Percentiles rank a stretch among this genome's conserved stretches.
These are phyloP conservation scores for Pecoramyces ruminantium DNA, from an alignment of 192 early-diverging fungal species.

Conservation along the genomic window DNA sequence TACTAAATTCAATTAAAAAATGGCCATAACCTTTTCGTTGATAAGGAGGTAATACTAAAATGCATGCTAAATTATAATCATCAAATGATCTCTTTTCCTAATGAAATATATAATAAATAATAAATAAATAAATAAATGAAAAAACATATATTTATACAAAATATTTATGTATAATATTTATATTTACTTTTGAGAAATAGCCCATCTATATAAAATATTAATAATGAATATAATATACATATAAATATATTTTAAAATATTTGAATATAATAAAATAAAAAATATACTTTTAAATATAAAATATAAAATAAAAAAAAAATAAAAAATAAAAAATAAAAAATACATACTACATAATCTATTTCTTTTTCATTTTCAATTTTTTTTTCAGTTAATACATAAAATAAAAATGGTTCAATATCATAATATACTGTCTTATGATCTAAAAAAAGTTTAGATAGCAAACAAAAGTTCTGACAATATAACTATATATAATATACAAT, in stretches of 20 bases:
- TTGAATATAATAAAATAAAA: too few species aligned
- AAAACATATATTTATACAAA: too few species aligned
- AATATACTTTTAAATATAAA: too few species aligned
- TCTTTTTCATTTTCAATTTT: conserved; percentile 9
- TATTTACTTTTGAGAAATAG: conserved; percentile 82
- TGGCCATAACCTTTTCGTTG: conserved; percentile 73
- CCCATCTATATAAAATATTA: conserved; percentile 14
- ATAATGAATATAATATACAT: too few species aligned
- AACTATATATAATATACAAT: too few species aligned
- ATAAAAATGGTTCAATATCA: conserved; percentile 83
- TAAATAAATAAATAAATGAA: too few species aligned
- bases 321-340: conserved; percentile 24
- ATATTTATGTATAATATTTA: neutral
- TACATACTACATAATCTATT: conserved; percentile 23
- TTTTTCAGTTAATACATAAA: conserved; percentile 60
- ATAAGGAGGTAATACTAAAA: conserved; percentile 69
- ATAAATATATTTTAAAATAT: too few species aligned
- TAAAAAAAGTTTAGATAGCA: conserved; percentile 85
- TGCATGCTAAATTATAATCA: conserved; percentile 78
- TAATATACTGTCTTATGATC: conserved; percentile 96
- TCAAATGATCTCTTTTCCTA: conserved; percentile 75
- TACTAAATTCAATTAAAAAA: conserved; percentile 81
- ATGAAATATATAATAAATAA: neutral
- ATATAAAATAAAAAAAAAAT: too few species aligned
- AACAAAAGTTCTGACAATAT: conserved; percentile 87